Base-by-base conservation (phyloP, 2,329 filamentous ascomycete species). In the Cryphonectria japonica region DNA sequence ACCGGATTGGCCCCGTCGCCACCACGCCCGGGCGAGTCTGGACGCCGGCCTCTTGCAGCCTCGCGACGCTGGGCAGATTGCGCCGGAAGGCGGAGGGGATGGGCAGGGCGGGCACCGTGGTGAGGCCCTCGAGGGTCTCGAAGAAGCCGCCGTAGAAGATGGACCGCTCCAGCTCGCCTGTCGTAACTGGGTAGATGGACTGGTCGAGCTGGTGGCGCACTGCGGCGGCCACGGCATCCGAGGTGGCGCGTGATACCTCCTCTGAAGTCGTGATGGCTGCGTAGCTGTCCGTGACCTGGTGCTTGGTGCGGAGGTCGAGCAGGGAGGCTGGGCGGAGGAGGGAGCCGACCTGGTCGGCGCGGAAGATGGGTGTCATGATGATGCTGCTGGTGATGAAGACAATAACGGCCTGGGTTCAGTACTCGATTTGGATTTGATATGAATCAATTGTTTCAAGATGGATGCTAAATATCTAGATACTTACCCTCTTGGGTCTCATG, bases 61-160 rank as follows among this genome's bases (percentile, higher is more conserved):
- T 41, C 16, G 41, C 65, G 16, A 57, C 60, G 22, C 52, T 67
- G 29, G 65, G 66, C n/a, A 71, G 63, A 50, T 50, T 43, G 8
- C 46, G 68, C 37, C 69, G 69, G 32, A 71, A 68, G 13, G 59
- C 69, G 19, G 50, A 29, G 3, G 69, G 69, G 50, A 71, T 71
- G 14, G 65, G 69, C 34, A 59, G 69, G 8, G 22, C 59, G 29
- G 60, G 37, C 5, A 60, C 26, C 29, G 50, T 63, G 39, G 60
- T 64, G 37, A 71, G 34, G 66, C 69, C 69, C 19, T 54, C 60
- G 3, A 71, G 66, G 11, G 59, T 64, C 65, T 68, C 65, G 66
- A 68, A 67, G 66, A 71, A 71, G 69, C 52, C 61, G 50, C 61
- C 66, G 60, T 68, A 57, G 54, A 68, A 71, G 66, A 71, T 61